Base-by-base conservation (phyloP, 2,329 filamentous ascomycete species). In the Ceratocystis alfenasii region DNA sequence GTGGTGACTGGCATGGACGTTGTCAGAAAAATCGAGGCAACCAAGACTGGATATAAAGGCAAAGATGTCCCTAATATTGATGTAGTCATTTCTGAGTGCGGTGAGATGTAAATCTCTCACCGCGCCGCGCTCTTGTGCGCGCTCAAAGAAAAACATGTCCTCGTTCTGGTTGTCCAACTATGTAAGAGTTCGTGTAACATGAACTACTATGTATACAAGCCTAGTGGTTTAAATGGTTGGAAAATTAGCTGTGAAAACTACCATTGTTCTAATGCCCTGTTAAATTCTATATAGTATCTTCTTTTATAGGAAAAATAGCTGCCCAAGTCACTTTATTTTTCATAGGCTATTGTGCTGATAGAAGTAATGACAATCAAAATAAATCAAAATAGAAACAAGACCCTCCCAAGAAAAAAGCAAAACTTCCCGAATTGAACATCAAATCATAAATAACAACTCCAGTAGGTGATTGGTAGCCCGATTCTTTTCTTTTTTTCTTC, bases 1-100 rank as follows among this genome's bases (percentile, higher is more conserved):
- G 93, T 97, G 1, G 80, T 90, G 57, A 89, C 92, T 50, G 92
- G 93, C 46, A 87, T 96, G 83, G 90, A 96, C 68, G 85, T 96
- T 5, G 89, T 97, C 55, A 83, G 81, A 70, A 97, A 95, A 84
- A 88, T 99, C 76, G 93, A 97, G 79, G 87, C 88, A 68, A 94
- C 90, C 41, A 87, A 93, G 75, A 94, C 89, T 8, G 89, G 87
- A 2, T 83, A 84, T 69, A 78, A 81, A 44, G 84, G 83, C 63
- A 84, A 88, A 74, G 93, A 96, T 73, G 84, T 88, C 73, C 94
- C 93, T 2, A 88, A 88, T 70, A 78, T 93, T 74, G 92, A 96
- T 73, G 87, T 97, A 1, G 83, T 86, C 15, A 87, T 99, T 72
- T 80, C 85, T 8, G 87, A 95, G 78, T 96, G 93, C 73, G 94